Conservation (phyloP, 192 early-diverging fungal species). For the Umbelopsis sp. region DNA sequence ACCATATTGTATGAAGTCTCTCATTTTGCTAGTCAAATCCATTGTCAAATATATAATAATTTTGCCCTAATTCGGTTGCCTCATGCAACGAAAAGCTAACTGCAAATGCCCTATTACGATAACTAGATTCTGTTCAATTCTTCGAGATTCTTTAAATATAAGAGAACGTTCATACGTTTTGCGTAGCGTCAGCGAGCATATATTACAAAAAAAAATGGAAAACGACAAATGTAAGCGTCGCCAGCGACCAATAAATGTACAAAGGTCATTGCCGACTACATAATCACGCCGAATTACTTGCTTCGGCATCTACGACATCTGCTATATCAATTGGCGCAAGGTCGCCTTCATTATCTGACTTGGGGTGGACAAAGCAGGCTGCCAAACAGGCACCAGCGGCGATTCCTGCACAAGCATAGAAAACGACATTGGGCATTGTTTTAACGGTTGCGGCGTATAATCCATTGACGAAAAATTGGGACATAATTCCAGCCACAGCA, state of each 20-base stretch:
- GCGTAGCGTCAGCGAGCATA: not conserved
- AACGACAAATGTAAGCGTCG: not conserved
- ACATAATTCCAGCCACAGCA: constrained; percentile 43
- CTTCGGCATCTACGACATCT: too few species aligned
- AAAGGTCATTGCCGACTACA: not conserved
- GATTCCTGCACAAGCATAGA: constrained; percentile 41
- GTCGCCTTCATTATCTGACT: not conserved
- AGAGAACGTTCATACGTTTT: not conserved
- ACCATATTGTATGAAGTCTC: constrained; percentile 3
- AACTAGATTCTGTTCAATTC: too few species aligned
- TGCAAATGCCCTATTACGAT: not conserved
- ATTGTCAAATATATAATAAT: not conserved
- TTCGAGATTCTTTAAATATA: too few species aligned
- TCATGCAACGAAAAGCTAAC: not conserved
- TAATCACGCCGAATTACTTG: not conserved
- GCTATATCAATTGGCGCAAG: not conserved
- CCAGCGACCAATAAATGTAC: not conserved
- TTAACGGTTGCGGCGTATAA: constrained; percentile 45
- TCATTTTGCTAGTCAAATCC: too few species aligned
- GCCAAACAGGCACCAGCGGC: constrained; percentile 33
- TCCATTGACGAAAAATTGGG: constrained; percentile 46
- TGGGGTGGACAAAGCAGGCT: constrained; percentile 46
- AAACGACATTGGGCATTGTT: constrained; percentile 43
- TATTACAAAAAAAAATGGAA: not conserved
- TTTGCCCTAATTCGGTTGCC: not conserved